A percentile compares a stretch with the other conserved stretches of the same genome.
phyloP scores from a whole-genome alignment of 2,329 filamentous ascomycete species.

The Podosphaera fusca region DNA sequence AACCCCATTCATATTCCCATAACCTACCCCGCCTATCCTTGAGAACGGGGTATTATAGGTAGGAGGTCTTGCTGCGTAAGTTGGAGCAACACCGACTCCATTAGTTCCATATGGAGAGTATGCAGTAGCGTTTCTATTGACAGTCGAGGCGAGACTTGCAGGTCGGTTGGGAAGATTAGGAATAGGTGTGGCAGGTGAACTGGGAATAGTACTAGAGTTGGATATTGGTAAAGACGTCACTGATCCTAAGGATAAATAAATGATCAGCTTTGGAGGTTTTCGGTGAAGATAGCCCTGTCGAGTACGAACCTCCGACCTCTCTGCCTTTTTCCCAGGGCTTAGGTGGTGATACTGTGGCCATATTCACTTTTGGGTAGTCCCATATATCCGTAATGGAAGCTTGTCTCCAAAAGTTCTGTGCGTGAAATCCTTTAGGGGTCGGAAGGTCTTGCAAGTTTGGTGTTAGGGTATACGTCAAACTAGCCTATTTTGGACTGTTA shows the following conservation, averaged over 20 bases:
- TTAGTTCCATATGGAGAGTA: conserved; percentile 44
- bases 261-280: too few species aligned
- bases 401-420: too few species aligned
- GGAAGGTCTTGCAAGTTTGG: too few species aligned
- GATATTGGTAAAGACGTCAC: conserved; percentile 21
- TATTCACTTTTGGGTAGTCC: conserved; percentile 2
- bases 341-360: conserved; percentile 54
- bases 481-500: too few species aligned
- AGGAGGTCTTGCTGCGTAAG: conserved; percentile 16
- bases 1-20: conserved; percentile 17
- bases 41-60: conserved; percentile 30
- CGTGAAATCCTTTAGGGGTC: too few species aligned
- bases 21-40: conserved; percentile 17
- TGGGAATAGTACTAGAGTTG: conserved; percentile 20
- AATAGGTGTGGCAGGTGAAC: conserved; percentile 15
- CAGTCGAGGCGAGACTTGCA: conserved; percentile 50
- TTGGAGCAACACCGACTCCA: conserved; percentile 22
- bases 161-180: conserved; percentile 50
- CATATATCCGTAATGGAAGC: too few species aligned
- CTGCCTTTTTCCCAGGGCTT: conserved; percentile 83
- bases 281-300: conserved; percentile 10
- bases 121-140: conserved; percentile 70
- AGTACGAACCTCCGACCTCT: conserved; percentile 12
- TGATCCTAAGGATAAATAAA: not conserved
- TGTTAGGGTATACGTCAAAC: too few species aligned